Evolutionary conservation across 768 basidiomycete genomes (phyloP).

Genomic region (Favolaschia claudopus): DNA sequence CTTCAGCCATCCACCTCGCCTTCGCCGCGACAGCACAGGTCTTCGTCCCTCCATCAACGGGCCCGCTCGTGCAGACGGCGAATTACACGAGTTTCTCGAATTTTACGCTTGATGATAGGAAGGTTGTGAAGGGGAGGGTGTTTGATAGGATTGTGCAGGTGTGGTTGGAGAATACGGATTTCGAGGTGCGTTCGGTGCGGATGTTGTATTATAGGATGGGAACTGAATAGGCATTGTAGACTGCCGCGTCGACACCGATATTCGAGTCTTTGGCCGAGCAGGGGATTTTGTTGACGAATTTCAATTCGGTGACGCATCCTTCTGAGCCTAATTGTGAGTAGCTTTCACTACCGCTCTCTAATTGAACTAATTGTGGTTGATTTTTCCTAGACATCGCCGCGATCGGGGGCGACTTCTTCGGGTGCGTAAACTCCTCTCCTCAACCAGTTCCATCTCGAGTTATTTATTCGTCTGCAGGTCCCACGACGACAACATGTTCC

Average conservation of each 20-base stretch:
- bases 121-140: conserved; percentile 47
- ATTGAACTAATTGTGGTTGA: not conserved
- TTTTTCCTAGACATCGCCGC: conserved; percentile 42
- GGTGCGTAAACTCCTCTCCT: too few relatives aligned
- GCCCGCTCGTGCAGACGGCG: conserved; percentile 27
- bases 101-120: conserved; percentile 47
- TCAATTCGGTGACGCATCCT: conserved; percentile 61
- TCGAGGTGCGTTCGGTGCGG: conserved; percentile 35
- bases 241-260: conserved; percentile 24
- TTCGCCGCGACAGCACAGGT: not conserved
- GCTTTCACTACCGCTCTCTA: conserved; percentile 20
- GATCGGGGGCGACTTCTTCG: conserved; percentile 62
- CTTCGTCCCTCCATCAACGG: conserved; percentile 1
- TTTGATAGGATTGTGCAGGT: conserved; percentile 60
- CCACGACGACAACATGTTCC: conserved; percentile 48
- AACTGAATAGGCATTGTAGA: not conserved
- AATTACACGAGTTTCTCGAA: conserved; percentile 54
- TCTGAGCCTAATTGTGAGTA: conserved; percentile 63
- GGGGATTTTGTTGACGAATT: conserved; percentile 56
- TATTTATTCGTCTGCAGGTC: too few relatives aligned
- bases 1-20: not conserved
- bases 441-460: too few relatives aligned
- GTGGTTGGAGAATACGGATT: conserved; percentile 75
- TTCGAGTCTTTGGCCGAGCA: conserved; percentile 51
- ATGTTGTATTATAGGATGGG: conserved; percentile 2